Evolutionary conservation across 148 eudicot genomes (phyloP), one percentile per base, ranked within the genome.

Genomic region (Cornus kousa): DNA sequence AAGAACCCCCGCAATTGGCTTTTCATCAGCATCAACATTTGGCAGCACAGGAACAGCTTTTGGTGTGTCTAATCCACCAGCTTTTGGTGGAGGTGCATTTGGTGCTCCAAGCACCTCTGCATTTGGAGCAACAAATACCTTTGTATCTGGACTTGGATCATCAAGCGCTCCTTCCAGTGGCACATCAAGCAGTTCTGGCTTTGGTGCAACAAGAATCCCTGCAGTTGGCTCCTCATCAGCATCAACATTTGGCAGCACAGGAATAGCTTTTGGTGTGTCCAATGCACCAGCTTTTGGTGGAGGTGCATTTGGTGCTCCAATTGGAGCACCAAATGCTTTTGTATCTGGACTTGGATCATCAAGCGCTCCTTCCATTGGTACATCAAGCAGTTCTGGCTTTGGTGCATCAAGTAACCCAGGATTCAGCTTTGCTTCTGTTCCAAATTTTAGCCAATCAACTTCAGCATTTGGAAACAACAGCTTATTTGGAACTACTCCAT

Each of bases 371-470:
- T 32, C 33, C 9, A 20, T 59, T 62, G 77, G 53, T n/a, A 48
- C n/a, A 23, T 8, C 48, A 62, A 22, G 20, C 6, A 28, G 17
- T 65, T 39, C 78, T 17, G 28, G 74, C 35, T 31, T 40, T 71
- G 5, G 20, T 64, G 69, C 75, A 71, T 43, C 81, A 65, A 76
- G 72, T 12, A 67, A 65, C 48, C 79, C 62, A 76, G 71, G 65
- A 12, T 72, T 72, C 65, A 55, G 64, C 20, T 50, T 33, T 65
- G 53, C 53, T 28, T 32, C 22, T 9, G 7, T 62, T 64, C 62
- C 64, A 72, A 67, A 65, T 6, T 65, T 67, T 46, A 32, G 77
- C 10, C 71, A 24, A 65, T 43, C 76, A 62, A 37, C 75, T 60
- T 59, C 71, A 65, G 60, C 64, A 66, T 6, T 33, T 72, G 50